Evolutionary conservation across 805 yeast species (phyloP), one percentile per base, ranked within the genome.

Genomic region (Yarrowia sp.): DNA sequence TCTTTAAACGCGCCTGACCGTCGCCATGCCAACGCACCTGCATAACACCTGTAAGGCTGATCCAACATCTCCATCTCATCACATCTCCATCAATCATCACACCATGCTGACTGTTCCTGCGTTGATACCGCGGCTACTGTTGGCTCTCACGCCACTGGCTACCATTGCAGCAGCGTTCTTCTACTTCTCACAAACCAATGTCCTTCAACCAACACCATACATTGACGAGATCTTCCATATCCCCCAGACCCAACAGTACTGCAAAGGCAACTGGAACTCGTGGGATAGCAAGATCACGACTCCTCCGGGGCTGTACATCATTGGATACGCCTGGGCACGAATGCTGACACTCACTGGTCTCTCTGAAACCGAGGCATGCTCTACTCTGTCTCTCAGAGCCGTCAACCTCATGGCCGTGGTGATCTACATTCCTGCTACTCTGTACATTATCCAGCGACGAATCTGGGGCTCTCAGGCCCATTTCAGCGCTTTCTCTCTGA

Each of bases 241-340:
- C 24, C 86, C 87, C 9, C 98, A 95, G 80, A 87, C 96, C 8
- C 82, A 85, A 68, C 82, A 80, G 58, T 92, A 89, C 74, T 84
- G 91, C 69, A 71, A 75, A 1, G 89, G 88, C 13, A 79, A 86
- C 64, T 92, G 87, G 78, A 66, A 70, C n/a, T 73, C 79, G 0
- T 92, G 97, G 97, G 92, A 95, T 76, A 83, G 87, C 13, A 93
- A 94, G 74, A 92, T 95, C 75, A 94, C 99, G 1, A 95, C 99
- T 0, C 99, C 99, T 1, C 98, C 98, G 0, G 99, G 98, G 0
- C 79, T 94, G 17, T 94, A 95, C 75, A 61, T 82, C 2, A 70
- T 86, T 13, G 84, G 84, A 1, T 79, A 76, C 71, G 9, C 78
- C 0, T 79, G 68, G 47, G 42, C 53, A 15, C 64, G 52, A 36